Conservation (phyloP, 176 grass and related monocot species). For the Carex myosuroides region DNA sequence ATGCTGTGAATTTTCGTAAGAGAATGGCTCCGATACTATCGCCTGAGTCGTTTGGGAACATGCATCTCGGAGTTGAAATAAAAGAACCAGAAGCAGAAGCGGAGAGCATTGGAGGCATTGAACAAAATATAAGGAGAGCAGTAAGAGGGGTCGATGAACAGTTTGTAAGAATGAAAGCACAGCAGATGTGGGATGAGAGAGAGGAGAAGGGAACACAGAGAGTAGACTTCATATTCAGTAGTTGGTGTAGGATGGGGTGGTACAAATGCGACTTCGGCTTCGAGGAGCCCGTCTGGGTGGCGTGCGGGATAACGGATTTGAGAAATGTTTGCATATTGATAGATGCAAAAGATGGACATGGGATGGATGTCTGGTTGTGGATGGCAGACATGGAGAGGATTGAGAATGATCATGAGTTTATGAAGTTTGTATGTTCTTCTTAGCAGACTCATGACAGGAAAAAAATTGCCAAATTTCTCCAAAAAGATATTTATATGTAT, state of each 20-base stretch:
- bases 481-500: not conserved
- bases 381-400: not conserved
- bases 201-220: not conserved
- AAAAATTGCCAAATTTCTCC: not conserved
- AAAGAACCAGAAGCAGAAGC: not conserved
- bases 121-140: not conserved
- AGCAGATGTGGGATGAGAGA: not conserved
- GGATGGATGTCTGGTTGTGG: not conserved
- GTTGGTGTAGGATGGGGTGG: slow-evolving; percentile 7
- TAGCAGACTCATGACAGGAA: not conserved
- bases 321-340: not conserved
- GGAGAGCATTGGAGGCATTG: not conserved
- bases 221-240: not conserved
- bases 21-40: not conserved
- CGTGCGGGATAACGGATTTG: not conserved
- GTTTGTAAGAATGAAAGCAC: not conserved
- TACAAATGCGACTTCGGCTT: not conserved
- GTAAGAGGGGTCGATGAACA: not conserved
- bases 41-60: not conserved
- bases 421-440: not conserved
- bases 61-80: not conserved
- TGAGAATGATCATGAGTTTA: not conserved
- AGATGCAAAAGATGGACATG: not conserved
- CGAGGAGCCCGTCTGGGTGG: not conserved
- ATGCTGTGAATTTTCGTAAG: not conserved